Conservation (phyloP, 768 basidiomycete species). For the Auricularia cornea region DNA sequence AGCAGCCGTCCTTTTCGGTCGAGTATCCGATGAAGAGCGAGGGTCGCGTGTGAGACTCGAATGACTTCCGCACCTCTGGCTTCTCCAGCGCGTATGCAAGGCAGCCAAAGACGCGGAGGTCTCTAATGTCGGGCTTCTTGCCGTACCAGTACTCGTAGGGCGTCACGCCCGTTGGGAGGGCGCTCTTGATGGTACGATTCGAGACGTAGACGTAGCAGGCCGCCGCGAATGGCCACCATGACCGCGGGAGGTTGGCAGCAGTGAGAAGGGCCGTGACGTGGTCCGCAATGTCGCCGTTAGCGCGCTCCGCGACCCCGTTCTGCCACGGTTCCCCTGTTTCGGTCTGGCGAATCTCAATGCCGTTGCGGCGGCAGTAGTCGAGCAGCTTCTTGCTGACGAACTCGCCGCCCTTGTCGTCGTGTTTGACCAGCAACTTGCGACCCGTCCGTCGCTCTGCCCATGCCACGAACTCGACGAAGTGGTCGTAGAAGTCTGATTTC, state of each 20-base stretch:
- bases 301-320: neutral
- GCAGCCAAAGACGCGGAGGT: conserved; percentile 16
- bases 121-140: conserved; percentile 9
- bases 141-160: conserved; percentile 13
- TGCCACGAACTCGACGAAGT: neutral
- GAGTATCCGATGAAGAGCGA: conserved; percentile 33
- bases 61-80: conserved; percentile 3
- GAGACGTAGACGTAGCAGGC: conserved; percentile 9
- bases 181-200: conserved; percentile 9
- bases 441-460: neutral
- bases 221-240: neutral
- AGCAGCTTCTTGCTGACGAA: neutral
- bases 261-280: neutral
- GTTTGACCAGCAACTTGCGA: neutral
- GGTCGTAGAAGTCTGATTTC: neutral
- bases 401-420: neutral
- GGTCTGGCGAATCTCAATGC: neutral
- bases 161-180: neutral
- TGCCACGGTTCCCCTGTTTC: neutral
- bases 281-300: neutral
- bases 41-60: conserved; percentile 23
- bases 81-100: conserved; percentile 12
- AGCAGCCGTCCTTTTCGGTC: conserved; percentile 21
- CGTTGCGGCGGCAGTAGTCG: neutral
- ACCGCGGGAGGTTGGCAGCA: neutral